Percentiles rank a stretch among this genome's conserved stretches.
Conservation (phyloP, 2,329 filamentous ascomycete species). For the Phoma herbarum region DNA sequence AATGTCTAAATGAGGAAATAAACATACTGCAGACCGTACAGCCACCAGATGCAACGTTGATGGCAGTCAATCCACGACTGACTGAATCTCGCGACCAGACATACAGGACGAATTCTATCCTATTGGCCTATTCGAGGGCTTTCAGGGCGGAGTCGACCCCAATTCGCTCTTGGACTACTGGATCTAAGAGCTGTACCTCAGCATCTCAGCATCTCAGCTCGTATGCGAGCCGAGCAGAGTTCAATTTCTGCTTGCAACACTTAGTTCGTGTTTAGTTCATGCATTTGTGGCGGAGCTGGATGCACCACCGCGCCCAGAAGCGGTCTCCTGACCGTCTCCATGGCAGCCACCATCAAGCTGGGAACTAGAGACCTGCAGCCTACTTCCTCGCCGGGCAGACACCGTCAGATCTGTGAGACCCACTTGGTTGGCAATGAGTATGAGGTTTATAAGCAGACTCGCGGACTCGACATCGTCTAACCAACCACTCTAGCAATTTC, state of each 20-base stretch:
- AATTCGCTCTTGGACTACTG: background rate
- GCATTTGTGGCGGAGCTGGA: slow-evolving; percentile 9
- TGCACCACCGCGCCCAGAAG: background rate
- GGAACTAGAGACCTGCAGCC: background rate
- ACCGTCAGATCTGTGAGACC: background rate
- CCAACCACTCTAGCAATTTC: background rate
- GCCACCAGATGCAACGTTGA: background rate
- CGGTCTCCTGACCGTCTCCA: background rate
- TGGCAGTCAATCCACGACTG: background rate
- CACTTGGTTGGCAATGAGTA: background rate
- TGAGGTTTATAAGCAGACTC: background rate
- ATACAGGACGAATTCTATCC: background rate
- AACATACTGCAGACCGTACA: too few species aligned
- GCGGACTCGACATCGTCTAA: background rate
- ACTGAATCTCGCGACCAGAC: background rate
- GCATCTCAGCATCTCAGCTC: slow-evolving; percentile 2
- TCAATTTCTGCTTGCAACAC: background rate
- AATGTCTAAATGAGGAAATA: background rate
- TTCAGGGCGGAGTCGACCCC: background rate
- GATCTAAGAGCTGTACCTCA: background rate
- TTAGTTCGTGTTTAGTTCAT: background rate
- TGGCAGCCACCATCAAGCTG: slow-evolving; percentile 3
- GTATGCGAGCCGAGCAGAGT: too few species aligned
- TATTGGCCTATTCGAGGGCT: background rate
- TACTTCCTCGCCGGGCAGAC: background rate